Conservation (phyloP, 352 stramenopile species). For the Phytophthora fragariaefolia region DNA sequence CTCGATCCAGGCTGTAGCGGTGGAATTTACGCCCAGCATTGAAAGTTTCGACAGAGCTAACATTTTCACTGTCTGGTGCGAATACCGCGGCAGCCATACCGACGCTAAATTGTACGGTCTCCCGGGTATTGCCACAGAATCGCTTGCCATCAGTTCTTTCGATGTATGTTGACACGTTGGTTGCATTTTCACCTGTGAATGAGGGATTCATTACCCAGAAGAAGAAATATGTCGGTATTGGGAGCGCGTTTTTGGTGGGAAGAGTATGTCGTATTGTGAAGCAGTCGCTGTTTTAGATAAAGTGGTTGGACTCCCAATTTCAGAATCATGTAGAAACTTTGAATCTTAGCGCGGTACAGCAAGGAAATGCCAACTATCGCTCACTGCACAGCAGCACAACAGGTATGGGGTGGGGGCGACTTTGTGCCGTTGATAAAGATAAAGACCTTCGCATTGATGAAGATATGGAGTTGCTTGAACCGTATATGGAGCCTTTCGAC, state of each 20-base stretch:
- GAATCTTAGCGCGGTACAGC: background rate
- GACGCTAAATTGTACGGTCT: no score
- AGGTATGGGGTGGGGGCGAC: background rate
- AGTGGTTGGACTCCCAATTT: conserved; percentile 15
- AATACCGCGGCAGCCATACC: no score
- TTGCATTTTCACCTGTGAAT: conserved; percentile 15
- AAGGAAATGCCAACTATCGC: conserved; percentile 8
- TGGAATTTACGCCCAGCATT: no score
- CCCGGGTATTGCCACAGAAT: background rate
- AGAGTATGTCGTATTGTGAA: conserved; percentile 1
- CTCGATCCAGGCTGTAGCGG: no score
- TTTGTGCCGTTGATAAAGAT: conserved; percentile 11
- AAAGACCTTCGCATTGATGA: background rate
- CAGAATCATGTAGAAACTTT: conserved; percentile 5
- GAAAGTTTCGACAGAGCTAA: no score
- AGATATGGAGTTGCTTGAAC: background rate
- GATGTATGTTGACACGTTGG: conserved; percentile 12
- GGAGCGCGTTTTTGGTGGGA: no score
- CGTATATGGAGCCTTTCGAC: conserved; percentile 8
- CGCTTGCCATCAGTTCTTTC: background rate
- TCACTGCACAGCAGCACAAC: conserved; percentile 1
- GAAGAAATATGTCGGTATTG: no score
- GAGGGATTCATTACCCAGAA: background rate
- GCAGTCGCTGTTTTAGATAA: conserved; percentile 10
- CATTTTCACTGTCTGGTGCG: no score